Evolutionary conservation across 2,329 filamentous ascomycete species (phyloP).

Genomic region (Immersiporthe knoxdaviesiana): DNA sequence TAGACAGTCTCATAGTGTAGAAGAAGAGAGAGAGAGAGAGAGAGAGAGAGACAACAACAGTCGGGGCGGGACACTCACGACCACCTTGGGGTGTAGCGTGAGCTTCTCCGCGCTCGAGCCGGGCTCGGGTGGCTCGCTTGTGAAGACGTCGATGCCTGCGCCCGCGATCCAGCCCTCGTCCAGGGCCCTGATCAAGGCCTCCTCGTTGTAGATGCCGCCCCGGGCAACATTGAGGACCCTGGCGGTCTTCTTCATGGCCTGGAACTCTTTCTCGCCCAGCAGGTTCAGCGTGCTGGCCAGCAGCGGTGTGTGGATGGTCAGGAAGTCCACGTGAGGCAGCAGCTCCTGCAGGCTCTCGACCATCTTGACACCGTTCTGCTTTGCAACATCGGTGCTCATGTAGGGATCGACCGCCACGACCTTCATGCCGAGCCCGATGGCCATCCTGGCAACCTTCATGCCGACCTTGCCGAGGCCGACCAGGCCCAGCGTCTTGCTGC

Average conservation of each 20-base stretch:
- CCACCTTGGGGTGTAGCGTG: conserved; percentile 70
- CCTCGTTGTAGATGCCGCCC: conserved; percentile 80
- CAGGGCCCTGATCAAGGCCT: conserved; percentile 70
- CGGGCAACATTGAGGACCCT: conserved; percentile 79
- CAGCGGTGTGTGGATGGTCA: conserved; percentile 81
- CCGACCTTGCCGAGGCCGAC: conserved; percentile 85
- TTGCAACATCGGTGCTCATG: conserved; percentile 72
- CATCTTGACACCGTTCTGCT: conserved; percentile 67
- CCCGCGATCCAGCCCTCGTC: conserved; percentile 73
- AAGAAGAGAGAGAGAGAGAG: too few relatives aligned
- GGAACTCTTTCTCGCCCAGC: conserved; percentile 68
- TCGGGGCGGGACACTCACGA: conserved; percentile 44
- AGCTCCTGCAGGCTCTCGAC: conserved; percentile 62
- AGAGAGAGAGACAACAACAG: background rate
- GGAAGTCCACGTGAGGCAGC: conserved; percentile 70
- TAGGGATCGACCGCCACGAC: conserved; percentile 78
- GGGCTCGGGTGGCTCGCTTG: conserved; percentile 66
- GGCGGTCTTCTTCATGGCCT: conserved; percentile 72
- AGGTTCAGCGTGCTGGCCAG: conserved; percentile 77
- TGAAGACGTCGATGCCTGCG: conserved; percentile 81
- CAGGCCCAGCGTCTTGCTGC: conserved; percentile 75
- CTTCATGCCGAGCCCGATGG: conserved; percentile 76
- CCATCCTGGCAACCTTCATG: conserved; percentile 78
- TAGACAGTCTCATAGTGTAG: background rate
- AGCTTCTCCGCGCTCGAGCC: conserved; percentile 64